Evolutionary conservation across 2,329 filamentous ascomycete genomes (phyloP).

Genomic region (Cercospora sesami): DNA sequence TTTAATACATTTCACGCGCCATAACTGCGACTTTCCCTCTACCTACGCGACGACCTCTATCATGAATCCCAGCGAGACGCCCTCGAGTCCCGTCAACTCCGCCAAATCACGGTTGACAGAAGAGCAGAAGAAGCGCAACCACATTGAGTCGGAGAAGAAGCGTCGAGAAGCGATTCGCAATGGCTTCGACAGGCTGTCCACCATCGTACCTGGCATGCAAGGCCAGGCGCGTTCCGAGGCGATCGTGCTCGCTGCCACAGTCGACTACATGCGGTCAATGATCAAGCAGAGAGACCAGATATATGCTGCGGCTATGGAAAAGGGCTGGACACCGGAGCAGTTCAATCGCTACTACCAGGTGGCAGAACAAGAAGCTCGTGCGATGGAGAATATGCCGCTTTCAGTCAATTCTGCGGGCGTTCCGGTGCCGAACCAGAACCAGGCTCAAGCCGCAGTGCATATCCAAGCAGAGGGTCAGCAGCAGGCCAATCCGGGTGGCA

Average conservation of each 20-base stretch:
- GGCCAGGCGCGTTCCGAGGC: conserved; percentile 84
- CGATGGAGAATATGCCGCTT: conserved; percentile 6
- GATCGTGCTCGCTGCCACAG: conserved; percentile 66
- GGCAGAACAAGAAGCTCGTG: conserved; percentile 8
- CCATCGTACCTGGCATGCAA: conserved; percentile 76
- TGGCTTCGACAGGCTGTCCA: conserved; percentile 78
- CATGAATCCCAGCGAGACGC: conserved; percentile 5
- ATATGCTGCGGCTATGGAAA: conserved; percentile 35
- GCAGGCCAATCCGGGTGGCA: neutral
- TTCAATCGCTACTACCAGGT: conserved; percentile 21
- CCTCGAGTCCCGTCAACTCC: conserved; percentile 14
- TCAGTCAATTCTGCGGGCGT: conserved; percentile 1
- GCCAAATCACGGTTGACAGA: conserved; percentile 65
- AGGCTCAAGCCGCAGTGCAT: neutral
- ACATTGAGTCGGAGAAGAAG: conserved; percentile 68
- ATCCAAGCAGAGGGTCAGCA: neutral
- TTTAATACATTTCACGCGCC: neutral
- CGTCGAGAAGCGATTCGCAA: conserved; percentile 74
- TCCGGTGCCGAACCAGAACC: neutral
- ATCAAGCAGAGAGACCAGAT: conserved; percentile 40
- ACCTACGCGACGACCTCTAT: neutral
- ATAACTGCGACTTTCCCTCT: neutral
- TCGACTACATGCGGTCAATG: conserved; percentile 47
- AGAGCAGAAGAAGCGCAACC: conserved; percentile 71
- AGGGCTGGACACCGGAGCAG: conserved; percentile 20